Conservation (phyloP, 2,329 filamentous ascomycete species). For the Colletotrichum sp. region DNA sequence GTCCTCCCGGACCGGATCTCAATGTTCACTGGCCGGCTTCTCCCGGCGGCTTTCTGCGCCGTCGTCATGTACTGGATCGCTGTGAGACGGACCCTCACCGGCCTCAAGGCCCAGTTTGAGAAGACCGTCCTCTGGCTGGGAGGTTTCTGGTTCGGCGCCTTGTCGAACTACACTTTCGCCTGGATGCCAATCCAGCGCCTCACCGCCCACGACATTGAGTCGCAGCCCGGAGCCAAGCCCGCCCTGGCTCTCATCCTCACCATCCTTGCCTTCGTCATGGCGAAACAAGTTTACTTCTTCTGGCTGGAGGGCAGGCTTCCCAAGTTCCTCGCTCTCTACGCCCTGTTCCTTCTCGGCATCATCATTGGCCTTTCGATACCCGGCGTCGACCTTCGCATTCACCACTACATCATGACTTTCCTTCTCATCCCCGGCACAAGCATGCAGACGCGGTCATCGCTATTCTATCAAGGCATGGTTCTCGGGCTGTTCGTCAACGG, state of each 20-base stretch:
- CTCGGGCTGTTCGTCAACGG: constrained; percentile 94
- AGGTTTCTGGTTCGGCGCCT: constrained; percentile 84
- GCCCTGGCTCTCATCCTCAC: constrained; percentile 82
- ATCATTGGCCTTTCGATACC: constrained; percentile 75
- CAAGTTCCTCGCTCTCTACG: constrained; percentile 81
- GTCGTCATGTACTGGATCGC: constrained; percentile 89
- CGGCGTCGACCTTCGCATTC: constrained; percentile 82
- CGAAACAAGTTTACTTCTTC: constrained; percentile 84
- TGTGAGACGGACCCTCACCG: constrained; percentile 71
- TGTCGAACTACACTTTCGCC: constrained; percentile 95
- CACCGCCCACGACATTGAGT: constrained; percentile 84
- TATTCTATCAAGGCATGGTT: constrained; percentile 89
- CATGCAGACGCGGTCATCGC: constrained; percentile 82
- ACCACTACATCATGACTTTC: constrained; percentile 92
- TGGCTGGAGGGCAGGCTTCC: constrained; percentile 83
- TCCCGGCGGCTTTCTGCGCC: constrained; percentile 86
- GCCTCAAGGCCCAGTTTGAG: constrained; percentile 82
- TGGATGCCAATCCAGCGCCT: constrained; percentile 92
- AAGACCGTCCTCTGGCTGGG: constrained; percentile 92
- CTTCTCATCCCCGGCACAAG: constrained; percentile 87
- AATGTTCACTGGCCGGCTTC: constrained; percentile 65
- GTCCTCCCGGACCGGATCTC: constrained; percentile 51
- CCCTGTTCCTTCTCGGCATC: constrained; percentile 67
- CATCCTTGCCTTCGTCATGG: constrained; percentile 69
- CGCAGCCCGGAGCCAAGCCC: constrained; percentile 86